Percentiles rank a stretch among this genome's conserved stretches.
Conservation (phyloP, 495 filamentous ascomycete genomes). For the Lepraria neglecta region DNA sequence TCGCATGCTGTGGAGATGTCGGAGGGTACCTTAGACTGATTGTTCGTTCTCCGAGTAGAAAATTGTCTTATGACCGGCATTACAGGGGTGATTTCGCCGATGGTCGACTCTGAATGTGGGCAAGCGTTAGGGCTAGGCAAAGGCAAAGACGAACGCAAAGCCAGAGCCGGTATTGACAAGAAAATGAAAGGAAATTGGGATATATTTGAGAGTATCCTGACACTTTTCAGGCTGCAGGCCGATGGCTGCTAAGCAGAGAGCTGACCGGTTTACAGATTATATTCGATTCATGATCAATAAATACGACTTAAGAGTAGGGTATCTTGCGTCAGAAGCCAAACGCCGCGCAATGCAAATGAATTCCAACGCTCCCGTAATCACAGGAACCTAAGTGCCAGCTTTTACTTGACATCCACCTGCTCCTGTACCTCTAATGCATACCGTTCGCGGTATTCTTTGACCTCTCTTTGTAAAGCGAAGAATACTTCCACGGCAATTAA, state of each 20-base stretch:
- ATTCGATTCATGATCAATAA: too few species aligned
- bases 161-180: too few species aligned
- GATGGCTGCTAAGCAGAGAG: too few species aligned
- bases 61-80: not conserved
- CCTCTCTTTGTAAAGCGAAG: conserved; percentile 54
- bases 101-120: not conserved
- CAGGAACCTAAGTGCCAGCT: not conserved
- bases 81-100: not conserved
- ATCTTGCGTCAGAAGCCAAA: not conserved
- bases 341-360: not conserved
- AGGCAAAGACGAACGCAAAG: too few species aligned
- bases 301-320: not conserved
- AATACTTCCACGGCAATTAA: conserved; percentile 87
- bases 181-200: too few species aligned
- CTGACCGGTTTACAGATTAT: too few species aligned
- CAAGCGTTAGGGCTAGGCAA: too few species aligned
- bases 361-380: not conserved
- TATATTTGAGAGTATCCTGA: too few species aligned
- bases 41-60: not conserved
- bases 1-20: conserved; percentile 10
- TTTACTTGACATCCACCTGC: not conserved
- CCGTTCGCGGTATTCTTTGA: conserved; percentile 33
- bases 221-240: too few species aligned
- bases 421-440: not conserved
- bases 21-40: too few species aligned